These are phyloP conservation scores for Lactarius quietus DNA, from an alignment of 768 basidiomycete species.

Conservation along the genomic window DNA sequence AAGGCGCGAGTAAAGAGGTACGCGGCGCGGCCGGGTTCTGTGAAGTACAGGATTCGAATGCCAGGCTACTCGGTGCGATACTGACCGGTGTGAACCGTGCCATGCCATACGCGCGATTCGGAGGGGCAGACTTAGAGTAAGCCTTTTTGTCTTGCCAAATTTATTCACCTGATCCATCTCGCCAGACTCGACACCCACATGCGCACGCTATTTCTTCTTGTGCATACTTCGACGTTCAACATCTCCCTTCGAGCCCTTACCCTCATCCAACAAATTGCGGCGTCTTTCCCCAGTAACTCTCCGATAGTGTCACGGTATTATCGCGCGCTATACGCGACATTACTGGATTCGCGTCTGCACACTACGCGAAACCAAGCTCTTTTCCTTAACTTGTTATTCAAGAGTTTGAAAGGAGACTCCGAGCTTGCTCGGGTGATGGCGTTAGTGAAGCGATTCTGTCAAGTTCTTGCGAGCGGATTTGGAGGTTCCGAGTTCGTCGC, in stretches of 20 bases:
- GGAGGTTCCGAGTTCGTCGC: conserved; percentile 86
- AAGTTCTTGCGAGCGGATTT: conserved; percentile 60
- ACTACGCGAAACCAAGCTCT: conserved; percentile 91
- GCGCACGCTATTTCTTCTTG: conserved; percentile 91
- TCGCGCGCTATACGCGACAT: conserved; percentile 84
- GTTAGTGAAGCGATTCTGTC: conserved; percentile 78
- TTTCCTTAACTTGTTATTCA: conserved; percentile 94
- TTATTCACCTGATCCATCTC: neutral
- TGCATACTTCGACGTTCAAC: conserved; percentile 95
- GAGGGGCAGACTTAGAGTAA: conserved; percentile 62
- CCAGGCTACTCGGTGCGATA: conserved; percentile 83
- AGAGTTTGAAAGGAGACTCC: conserved; percentile 70
- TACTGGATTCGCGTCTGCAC: conserved; percentile 77
- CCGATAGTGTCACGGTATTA: conserved; percentile 64
- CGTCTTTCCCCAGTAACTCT: conserved; percentile 44
- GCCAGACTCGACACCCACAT: conserved; percentile 79
- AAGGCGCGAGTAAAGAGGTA: conserved; percentile 40
- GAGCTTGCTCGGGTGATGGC: conserved; percentile 66
- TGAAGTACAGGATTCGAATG: conserved; percentile 75
- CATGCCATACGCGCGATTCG: conserved; percentile 85
- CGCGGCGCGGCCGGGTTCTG: conserved; percentile 63
- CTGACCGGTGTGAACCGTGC: conserved; percentile 95
- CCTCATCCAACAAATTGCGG: conserved; percentile 79
- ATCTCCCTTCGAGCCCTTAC: conserved; percentile 90
- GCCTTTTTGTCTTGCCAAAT: conserved; percentile 27